A percentile compares a stretch with the other conserved stretches of the same genome.
These are phyloP conservation scores for Piper longum DNA, from an alignment of 164 flowering plant species.

Conservation along the genomic window DNA sequence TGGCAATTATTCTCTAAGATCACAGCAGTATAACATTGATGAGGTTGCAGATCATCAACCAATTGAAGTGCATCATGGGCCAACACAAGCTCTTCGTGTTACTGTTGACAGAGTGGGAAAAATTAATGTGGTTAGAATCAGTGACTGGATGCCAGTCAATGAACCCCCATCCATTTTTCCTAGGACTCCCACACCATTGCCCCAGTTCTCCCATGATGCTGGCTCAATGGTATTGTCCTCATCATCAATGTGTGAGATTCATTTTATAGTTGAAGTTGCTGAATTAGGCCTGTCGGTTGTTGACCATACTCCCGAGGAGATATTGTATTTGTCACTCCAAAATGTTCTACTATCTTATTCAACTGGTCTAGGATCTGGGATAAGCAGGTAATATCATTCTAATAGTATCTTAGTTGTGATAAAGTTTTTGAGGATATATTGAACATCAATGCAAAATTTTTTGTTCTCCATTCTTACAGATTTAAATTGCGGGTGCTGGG, in stretches of 20 bases:
- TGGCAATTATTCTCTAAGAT: conserved; percentile 45
- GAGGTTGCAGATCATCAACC: conserved; percentile 71
- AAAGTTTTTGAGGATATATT: not conserved
- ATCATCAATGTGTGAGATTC: conserved; percentile 52
- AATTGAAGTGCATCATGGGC: conserved; percentile 31
- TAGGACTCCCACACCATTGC: conserved; percentile 15
- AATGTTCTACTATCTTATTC: conserved; percentile 75
- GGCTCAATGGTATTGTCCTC: conserved; percentile 22
- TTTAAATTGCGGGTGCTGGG: conserved; percentile 69
- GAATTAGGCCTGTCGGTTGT: conserved; percentile 86
- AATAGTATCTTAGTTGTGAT: not conserved
- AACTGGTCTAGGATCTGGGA: conserved; percentile 87
- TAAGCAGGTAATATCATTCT: conserved; percentile 50
- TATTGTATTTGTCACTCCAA: conserved; percentile 72
- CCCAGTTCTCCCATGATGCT: conserved; percentile 20
- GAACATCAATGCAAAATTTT: not conserved
- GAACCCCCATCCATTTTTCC: conserved; percentile 20
- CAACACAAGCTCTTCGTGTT: conserved; percentile 51
- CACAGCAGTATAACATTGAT: conserved; percentile 69
- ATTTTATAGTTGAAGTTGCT: conserved; percentile 60
- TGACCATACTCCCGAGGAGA: conserved; percentile 99
- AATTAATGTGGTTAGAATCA: conserved; percentile 58
- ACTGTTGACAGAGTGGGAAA: conserved; percentile 67
- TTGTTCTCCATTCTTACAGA: conserved; percentile 27
- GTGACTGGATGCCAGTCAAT: conserved; percentile 85